Evolutionary conservation across 805 yeast species (phyloP).

Genomic region (Yarrowia sp.): DNA sequence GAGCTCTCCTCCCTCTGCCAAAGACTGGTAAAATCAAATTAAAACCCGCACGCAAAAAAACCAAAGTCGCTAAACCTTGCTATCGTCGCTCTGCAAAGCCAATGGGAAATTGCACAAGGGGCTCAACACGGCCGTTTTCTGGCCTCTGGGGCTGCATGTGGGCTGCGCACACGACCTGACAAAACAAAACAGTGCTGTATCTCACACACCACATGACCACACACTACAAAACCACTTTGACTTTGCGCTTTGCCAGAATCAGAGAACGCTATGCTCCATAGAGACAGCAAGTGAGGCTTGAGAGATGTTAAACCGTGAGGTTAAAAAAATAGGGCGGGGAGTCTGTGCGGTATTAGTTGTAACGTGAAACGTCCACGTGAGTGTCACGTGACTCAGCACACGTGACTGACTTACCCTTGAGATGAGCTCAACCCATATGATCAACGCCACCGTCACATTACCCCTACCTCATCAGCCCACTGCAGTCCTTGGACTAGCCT

Average conservation of each 20-base stretch:
- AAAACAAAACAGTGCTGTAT: not conserved
- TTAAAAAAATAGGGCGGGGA: constrained; percentile 10
- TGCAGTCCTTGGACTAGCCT: too few species aligned
- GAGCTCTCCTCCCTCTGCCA: not conserved
- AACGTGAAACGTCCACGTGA: not conserved
- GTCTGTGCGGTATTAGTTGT: constrained; percentile 1
- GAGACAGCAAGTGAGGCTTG: constrained; percentile 22
- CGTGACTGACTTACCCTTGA: not conserved
- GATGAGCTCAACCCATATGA: not conserved
- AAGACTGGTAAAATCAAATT: not conserved
- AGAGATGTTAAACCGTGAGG: constrained; percentile 18
- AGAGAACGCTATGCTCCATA: constrained; percentile 1
- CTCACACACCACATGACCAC: not conserved
- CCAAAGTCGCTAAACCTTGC: constrained; percentile 16
- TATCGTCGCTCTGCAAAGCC: not conserved
- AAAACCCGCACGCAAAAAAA: constrained; percentile 3
- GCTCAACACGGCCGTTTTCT: not conserved
- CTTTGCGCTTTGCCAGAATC: too few species aligned
- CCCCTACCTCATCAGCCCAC: not conserved
- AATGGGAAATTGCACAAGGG: constrained; percentile 13
- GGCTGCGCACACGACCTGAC: constrained; percentile 16
- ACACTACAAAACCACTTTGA: not conserved
- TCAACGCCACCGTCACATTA: too few species aligned
- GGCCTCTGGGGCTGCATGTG: not conserved
- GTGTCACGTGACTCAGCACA: not conserved